Evolutionary conservation across 345 rosid species (phyloP).

Genomic region (Toxicodendron radicans): DNA sequence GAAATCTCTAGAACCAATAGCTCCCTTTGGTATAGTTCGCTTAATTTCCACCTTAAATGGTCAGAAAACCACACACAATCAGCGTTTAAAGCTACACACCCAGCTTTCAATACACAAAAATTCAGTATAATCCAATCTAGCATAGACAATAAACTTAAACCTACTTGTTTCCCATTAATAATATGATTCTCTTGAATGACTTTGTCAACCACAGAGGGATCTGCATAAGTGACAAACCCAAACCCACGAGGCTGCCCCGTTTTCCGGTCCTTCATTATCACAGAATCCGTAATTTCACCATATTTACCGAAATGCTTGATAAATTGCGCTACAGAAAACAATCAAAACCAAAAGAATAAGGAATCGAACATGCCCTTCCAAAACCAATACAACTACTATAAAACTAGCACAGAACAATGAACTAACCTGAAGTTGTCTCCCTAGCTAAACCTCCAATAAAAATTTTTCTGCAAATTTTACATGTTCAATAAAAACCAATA

Average conservation of each 20-base stretch:
- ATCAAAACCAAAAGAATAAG: slow-evolving; percentile 15
- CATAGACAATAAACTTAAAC: slow-evolving; percentile 8
- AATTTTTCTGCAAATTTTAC: slow-evolving; percentile 67
- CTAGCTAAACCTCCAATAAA: slow-evolving; percentile 89
- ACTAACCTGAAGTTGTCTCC: slow-evolving; percentile 75
- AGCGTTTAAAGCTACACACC: not conserved
- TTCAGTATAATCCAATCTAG: slow-evolving; percentile 4
- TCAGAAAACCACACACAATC: slow-evolving; percentile 16
- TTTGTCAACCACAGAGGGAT: slow-evolving; percentile 81
- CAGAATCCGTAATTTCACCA: slow-evolving; percentile 94
- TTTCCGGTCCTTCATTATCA: slow-evolving; percentile 90
- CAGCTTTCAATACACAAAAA: not conserved
- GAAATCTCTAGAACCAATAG: slow-evolving; percentile 70
- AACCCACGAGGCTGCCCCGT: slow-evolving; percentile 97
- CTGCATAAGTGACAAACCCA: slow-evolving; percentile 93
- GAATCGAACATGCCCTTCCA: slow-evolving; percentile 14
- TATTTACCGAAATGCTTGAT: slow-evolving; percentile 77
- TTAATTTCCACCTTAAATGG: slow-evolving; percentile 80
- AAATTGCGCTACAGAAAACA: slow-evolving; percentile 62
- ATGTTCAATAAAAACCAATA: slow-evolving; percentile 19
- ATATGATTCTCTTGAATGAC: slow-evolving; percentile 77
- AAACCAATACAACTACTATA: slow-evolving; percentile 22
- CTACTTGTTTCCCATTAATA: slow-evolving; percentile 85
- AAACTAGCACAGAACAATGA: slow-evolving; percentile 21
- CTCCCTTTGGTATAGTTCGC: slow-evolving; percentile 86